These are phyloP conservation scores for Neostapfia colusana DNA, from an alignment of 176 grass and related monocot species.

Conservation along the genomic window DNA sequence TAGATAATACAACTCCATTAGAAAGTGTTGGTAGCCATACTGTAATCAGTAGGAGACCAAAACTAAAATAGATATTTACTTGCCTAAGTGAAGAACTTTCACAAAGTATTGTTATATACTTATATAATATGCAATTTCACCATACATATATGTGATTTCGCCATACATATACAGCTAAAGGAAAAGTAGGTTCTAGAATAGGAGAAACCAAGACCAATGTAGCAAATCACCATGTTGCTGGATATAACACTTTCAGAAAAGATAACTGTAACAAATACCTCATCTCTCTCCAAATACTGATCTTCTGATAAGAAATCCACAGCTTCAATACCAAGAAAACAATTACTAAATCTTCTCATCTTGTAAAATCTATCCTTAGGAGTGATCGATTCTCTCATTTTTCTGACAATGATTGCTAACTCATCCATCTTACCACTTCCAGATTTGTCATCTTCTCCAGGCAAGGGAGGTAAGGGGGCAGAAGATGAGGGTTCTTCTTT, in stretches of 20 bases:
- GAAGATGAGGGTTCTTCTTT: constrained; percentile 53
- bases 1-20: constrained; percentile 8
- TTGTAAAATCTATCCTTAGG: constrained; percentile 94
- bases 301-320: constrained; percentile 95
- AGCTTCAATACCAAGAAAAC: constrained; percentile 89
- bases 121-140: constrained; percentile 9
- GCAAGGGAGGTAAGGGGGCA: constrained; percentile 75
- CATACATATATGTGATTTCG: not conserved
- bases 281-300: constrained; percentile 88
- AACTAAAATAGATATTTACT: constrained; percentile 7
- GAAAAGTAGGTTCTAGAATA: not conserved
- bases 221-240: constrained; percentile 22
- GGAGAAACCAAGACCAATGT: constrained; percentile 13
- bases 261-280: constrained; percentile 49
- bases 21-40: not conserved
- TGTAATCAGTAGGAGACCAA: not conserved
- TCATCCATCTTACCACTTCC: constrained; percentile 89
- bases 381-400: constrained; percentile 81
- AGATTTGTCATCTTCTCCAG: constrained; percentile 94
- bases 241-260: constrained; percentile 16
- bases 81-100: constrained; percentile 2
- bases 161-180: constrained; percentile 9
- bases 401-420: constrained; percentile 77
- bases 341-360: constrained; percentile 94
- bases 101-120: constrained; percentile 17